phyloP scores from a whole-genome alignment of 2,329 filamentous ascomycete species.

The Paramyrothecium sp. region DNA sequence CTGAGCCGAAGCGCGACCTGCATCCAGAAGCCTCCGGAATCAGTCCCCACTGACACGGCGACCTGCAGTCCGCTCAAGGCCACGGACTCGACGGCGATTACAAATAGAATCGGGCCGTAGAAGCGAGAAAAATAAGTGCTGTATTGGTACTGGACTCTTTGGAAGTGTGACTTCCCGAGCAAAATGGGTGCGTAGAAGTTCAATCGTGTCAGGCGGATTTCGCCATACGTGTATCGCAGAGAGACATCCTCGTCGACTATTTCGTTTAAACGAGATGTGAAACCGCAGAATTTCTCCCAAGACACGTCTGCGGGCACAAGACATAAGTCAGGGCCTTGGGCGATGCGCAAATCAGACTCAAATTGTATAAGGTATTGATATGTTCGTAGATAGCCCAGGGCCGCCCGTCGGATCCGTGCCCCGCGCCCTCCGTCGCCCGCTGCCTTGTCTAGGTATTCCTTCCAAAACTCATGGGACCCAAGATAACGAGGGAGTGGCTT shows the following conservation, averaged over 20 bases:
- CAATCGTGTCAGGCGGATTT: constrained; percentile 33
- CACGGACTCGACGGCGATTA: constrained; percentile 16
- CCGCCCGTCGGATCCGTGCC: constrained; percentile 13
- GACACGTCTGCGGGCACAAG: constrained; percentile 20
- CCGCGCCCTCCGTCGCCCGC: not conserved
- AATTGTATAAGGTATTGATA: constrained; percentile 31
- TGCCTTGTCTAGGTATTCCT: constrained; percentile 14
- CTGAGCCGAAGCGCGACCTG: constrained; percentile 11
- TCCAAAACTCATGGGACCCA: constrained; percentile 31
- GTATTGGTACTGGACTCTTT: constrained; percentile 19
- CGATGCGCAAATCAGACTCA: constrained; percentile 30
- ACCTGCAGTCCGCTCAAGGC: constrained; percentile 20
- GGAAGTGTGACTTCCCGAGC: constrained; percentile 17
- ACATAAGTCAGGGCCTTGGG: constrained; percentile 22
- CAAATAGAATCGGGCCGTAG: constrained; percentile 19
- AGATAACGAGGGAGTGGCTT: constrained; percentile 39
- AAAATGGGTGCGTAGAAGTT: constrained; percentile 24
- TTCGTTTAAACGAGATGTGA: constrained; percentile 21
- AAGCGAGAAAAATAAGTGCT: constrained; percentile 17
- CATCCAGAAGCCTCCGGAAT: not conserved
- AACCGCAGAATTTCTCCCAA: constrained; percentile 26
- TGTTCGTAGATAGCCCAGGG: constrained; percentile 32
- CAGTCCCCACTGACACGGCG: constrained; percentile 9
- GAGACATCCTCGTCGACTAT: constrained; percentile 24
- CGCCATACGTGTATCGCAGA: constrained; percentile 32